Percentiles rank a stretch among this genome's conserved stretches.
Evolutionary conservation across 2,329 filamentous ascomycete genomes (phyloP).

Genomic region (Aspergillus carbonarius): DNA sequence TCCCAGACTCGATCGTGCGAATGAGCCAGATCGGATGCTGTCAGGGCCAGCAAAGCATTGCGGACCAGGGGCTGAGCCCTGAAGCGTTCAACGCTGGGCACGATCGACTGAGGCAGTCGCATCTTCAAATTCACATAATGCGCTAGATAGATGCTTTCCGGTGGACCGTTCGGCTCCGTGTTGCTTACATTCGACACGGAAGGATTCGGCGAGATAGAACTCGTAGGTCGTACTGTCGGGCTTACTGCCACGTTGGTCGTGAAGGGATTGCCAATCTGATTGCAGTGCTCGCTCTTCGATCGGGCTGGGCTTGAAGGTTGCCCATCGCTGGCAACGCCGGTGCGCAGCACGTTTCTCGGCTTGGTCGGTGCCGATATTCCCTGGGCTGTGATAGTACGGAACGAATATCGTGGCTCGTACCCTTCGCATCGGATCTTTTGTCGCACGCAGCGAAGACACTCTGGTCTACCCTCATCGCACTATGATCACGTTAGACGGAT

Average conservation of each 20-base stretch:
- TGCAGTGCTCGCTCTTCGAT: too few species aligned
- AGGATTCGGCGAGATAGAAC: neutral
- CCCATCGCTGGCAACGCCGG: neutral
- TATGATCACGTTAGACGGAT: neutral
- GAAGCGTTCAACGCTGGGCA: neutral
- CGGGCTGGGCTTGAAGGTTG: too few species aligned
- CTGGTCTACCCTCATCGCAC: neutral
- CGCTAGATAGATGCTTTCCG: neutral
- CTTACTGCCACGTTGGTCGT: too few species aligned
- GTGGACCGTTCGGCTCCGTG: too few species aligned
- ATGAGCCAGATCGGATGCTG: neutral
- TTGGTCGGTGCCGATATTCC: neutral
- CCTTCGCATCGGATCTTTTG: neutral
- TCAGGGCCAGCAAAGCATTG: neutral
- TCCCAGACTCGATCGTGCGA: neutral
- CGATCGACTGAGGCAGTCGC: neutral
- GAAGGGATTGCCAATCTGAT: too few species aligned
- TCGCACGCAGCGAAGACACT: neutral
- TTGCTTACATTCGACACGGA: neutral
- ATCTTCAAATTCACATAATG: neutral
- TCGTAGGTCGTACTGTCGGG: neutral
- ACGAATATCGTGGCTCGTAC: neutral
- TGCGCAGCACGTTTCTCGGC: neutral
- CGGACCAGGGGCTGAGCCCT: neutral
- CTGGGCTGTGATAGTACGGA: neutral